Base-by-base conservation (phyloP, 2,329 filamentous ascomycete species). In the Cytospora leucostoma region DNA sequence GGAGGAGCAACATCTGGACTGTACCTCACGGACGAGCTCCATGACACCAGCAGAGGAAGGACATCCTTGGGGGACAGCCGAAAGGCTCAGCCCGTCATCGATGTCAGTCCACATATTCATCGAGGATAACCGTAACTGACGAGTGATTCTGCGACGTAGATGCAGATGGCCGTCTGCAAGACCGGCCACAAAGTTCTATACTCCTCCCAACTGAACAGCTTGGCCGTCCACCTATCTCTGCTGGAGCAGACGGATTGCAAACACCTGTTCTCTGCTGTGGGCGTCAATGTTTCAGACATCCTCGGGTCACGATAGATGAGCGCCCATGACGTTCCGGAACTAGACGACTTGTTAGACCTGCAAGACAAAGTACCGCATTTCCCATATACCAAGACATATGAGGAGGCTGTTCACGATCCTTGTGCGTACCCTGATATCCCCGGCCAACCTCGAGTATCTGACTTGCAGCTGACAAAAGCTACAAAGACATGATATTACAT, bases 101-200 rank as follows among this genome's bases (percentile, higher is more conserved):
- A 10, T 32, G 7, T 1, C n/a, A 50, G 8, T 7, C 17, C 3
- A 19, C n/a, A 13, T 10, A 19, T 11, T n/a, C 8, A 6, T 32
- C 6, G 10, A 27, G 7, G 2, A 40, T 40, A 12, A 50, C 10
- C 8, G 15, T 3, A 7, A 32, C 50, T 34, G 13, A 34, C 21
- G 33, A 27, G 27, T 21, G 3, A 13, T 10, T 11, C 7, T 52
- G 7, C 50, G 50, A n/a, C 6, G 27, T 2, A 58, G 56, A 65
- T 69, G 15, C 58, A 68, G 51, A 68, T 69, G 65, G 67, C 68
- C 4, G 64, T 47, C 7, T 65, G 56, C 34, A 70, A 70, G 51
- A 69, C 67, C 10, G 68, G 68, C 11, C 65, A 67, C 59, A 62
- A 65, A 56, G 66, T 67, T 12, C 44, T 69, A 4, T 68, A 66